A percentile compares a stretch with the other conserved stretches of the same genome.
Conservation (phyloP, 495 filamentous ascomycete genomes). For the Penicillium ochrochloron region DNA sequence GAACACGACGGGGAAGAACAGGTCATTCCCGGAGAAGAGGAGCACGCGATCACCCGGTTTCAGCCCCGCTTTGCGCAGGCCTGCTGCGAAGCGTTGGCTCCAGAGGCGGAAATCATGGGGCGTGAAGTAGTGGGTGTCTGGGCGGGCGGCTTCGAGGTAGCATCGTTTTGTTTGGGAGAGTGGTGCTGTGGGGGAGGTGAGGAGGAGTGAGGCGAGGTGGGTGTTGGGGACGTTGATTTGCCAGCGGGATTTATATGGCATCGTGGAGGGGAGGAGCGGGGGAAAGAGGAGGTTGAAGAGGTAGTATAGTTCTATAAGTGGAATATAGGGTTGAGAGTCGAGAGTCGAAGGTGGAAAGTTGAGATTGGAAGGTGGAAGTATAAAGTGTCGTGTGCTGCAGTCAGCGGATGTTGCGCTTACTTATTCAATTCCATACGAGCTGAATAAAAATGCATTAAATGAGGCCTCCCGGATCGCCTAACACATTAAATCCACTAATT, state of each 20-base stretch:
- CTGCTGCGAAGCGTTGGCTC: slow-evolving; percentile 72
- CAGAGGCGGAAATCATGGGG: slow-evolving; percentile 66
- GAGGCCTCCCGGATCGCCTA: neutral
- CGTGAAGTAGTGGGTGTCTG: slow-evolving; percentile 60
- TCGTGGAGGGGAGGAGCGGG: slow-evolving; percentile 28
- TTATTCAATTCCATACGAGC: neutral
- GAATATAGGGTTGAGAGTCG: no score
- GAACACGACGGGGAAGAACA: slow-evolving; percentile 75
- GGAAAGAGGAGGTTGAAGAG: slow-evolving; percentile 6
- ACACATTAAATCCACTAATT: neutral
- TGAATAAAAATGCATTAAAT: neutral
- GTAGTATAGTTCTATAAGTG: neutral
- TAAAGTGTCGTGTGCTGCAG: neutral
- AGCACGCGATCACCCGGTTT: slow-evolving; percentile 72
- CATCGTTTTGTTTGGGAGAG: slow-evolving; percentile 48
- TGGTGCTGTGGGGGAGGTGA: slow-evolving; percentile 50
- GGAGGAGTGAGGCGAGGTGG: slow-evolving; percentile 55
- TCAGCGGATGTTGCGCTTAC: neutral
- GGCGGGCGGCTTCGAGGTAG: slow-evolving; percentile 60
- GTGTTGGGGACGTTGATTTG: slow-evolving; percentile 50
- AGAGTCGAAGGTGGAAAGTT: neutral
- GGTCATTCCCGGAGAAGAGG: slow-evolving; percentile 70
- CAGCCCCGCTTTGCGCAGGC: slow-evolving; percentile 67
- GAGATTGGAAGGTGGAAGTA: neutral
- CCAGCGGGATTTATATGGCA: slow-evolving; percentile 60